These are phyloP conservation scores for Lentinula novae-zelandiae DNA, from an alignment of 1,284 basidiomycete genomes.

Conservation along the genomic window DNA sequence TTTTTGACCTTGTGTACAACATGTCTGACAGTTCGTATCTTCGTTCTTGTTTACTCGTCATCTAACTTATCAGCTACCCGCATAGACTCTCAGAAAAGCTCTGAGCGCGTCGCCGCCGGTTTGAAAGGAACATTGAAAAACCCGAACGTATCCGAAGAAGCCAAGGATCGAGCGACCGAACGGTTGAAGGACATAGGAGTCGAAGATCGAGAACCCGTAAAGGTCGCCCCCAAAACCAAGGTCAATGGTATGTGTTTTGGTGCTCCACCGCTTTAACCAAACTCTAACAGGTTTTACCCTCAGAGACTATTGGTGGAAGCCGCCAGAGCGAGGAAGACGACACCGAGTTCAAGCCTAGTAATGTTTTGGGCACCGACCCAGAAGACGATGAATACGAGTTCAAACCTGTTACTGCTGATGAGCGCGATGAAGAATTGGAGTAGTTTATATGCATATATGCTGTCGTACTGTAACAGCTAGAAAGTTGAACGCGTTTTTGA, in stretches of 20 bases:
- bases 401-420: background rate
- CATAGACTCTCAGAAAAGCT: slow-evolving; percentile 13
- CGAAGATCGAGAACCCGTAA: background rate
- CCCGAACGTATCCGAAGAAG: slow-evolving; percentile 37
- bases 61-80: background rate
- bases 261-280: too few relatives aligned
- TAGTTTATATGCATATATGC: background rate
- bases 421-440: background rate
- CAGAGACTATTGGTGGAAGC: too few relatives aligned
- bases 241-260: background rate
- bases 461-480: too few relatives aligned
- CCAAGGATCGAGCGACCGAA: slow-evolving; percentile 37
- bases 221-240: background rate
- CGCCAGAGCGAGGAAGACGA: too few relatives aligned
- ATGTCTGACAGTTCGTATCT: background rate
- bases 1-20: too few relatives aligned
- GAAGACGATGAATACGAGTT: slow-evolving; percentile 11
- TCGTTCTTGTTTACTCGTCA: background rate
- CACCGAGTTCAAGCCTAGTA: background rate
- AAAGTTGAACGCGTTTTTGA: too few relatives aligned
- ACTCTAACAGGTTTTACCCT: too few relatives aligned
- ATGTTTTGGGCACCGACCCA: background rate
- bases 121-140: slow-evolving; percentile 31
- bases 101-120: slow-evolving; percentile 24
- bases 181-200: slow-evolving; percentile 22